Evolutionary conservation across 2,329 filamentous ascomycete genomes (phyloP).

Genomic region (Botrytis cinerea): DNA sequence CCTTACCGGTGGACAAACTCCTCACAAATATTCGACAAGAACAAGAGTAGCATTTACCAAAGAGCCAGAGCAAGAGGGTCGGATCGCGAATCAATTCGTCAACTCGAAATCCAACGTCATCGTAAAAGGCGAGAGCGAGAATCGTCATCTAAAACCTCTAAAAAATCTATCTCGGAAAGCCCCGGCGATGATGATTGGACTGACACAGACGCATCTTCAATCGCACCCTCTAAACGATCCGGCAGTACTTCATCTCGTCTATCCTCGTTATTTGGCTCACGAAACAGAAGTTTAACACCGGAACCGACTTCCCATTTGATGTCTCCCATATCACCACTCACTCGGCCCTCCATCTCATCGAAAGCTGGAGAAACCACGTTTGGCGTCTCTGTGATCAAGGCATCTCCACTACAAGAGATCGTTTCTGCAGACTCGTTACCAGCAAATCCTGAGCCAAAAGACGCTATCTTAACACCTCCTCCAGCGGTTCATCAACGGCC

Average conservation of each 20-base stretch:
- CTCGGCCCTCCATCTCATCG: background rate
- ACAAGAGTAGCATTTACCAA: conserved; percentile 8
- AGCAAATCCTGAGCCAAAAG: conserved; percentile 12
- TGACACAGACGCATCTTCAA: conserved; percentile 15
- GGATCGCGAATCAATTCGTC: conserved; percentile 8
- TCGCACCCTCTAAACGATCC: background rate
- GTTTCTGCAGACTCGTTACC: conserved; percentile 18
- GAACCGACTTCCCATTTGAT: background rate
- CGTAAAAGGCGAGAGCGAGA: conserved; percentile 4
- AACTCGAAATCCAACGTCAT: conserved; percentile 12
- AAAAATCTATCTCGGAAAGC: background rate
- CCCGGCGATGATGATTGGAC: conserved; percentile 13
- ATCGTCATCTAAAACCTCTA: background rate
- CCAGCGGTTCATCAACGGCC: background rate
- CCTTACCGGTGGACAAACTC: conserved; percentile 5
- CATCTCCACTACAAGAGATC: conserved; percentile 15
- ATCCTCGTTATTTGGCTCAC: conserved; percentile 18
- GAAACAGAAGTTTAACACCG: conserved; percentile 6
- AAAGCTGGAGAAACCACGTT: background rate
- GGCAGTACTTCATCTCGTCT: conserved; percentile 6
- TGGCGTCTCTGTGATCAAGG: background rate
- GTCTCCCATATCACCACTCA: conserved; percentile 10
- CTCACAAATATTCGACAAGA: conserved; percentile 2
- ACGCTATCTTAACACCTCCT: conserved; percentile 14
- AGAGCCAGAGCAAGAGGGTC: background rate